Conservation (phyloP, 1,139 yeast species). For the Pichia terricola region DNA sequence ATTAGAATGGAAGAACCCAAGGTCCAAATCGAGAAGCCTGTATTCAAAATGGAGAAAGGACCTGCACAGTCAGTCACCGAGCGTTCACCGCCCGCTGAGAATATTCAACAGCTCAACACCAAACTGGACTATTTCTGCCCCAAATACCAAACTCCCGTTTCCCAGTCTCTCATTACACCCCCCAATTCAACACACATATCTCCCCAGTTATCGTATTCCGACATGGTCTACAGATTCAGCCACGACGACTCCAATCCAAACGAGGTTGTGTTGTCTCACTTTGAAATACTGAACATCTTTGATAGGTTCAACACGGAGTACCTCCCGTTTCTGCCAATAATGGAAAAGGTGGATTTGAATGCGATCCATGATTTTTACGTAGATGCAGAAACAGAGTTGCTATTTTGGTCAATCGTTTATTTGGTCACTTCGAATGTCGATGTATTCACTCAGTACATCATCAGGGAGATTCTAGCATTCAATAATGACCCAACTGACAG, state of each 20-base stretch:
- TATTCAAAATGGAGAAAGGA: no score
- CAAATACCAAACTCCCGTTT: background rate
- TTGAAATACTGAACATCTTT: slow-evolving; percentile 9
- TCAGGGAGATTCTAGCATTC: slow-evolving; percentile 6
- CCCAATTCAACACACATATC: slow-evolving; percentile 5
- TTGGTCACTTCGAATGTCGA: slow-evolving; percentile 12
- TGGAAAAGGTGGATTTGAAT: slow-evolving; percentile 9
- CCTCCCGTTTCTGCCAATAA: slow-evolving; percentile 18
- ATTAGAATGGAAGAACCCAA: background rate
- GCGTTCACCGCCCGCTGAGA: background rate
- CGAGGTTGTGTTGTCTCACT: slow-evolving; percentile 4
- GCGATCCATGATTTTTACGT: slow-evolving; percentile 17
- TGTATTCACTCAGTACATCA: slow-evolving; percentile 12
- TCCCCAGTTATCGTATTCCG: slow-evolving; percentile 2
- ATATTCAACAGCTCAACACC: background rate
- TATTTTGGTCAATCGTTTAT: slow-evolving; percentile 24
- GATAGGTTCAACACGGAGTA: slow-evolving; percentile 15
- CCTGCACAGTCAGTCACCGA: background rate
- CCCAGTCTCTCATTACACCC: slow-evolving; percentile 2
- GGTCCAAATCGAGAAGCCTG: no score
- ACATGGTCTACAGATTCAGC: background rate
- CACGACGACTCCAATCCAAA: background rate
- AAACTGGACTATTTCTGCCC: background rate
- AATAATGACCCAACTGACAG: slow-evolving; percentile 2
- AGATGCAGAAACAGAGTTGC: background rate